Evolutionary conservation across 768 basidiomycete species (phyloP).

Genomic region (Holtermannia corniformis): DNA sequence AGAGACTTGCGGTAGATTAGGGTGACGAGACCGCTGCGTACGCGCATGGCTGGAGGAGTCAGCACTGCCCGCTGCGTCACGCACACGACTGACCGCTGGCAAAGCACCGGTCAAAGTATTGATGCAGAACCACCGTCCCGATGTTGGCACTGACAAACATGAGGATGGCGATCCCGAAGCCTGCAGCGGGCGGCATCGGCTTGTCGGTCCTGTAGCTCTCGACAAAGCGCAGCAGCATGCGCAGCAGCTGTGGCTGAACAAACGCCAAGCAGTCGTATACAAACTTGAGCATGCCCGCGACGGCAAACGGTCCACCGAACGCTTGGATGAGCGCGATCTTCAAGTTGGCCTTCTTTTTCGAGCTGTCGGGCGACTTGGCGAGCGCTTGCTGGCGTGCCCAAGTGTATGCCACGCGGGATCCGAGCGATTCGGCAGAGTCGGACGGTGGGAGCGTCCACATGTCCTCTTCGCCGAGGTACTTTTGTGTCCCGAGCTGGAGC

Average conservation of each 20-base stretch:
- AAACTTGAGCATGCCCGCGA: conserved; percentile 54
- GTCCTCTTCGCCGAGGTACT: conserved; percentile 74
- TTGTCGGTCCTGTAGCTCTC: conserved; percentile 50
- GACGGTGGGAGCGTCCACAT: conserved; percentile 60
- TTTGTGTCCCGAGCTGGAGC: conserved; percentile 40
- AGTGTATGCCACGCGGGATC: conserved; percentile 52
- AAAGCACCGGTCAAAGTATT: conserved; percentile 75
- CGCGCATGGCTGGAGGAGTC: conserved; percentile 58
- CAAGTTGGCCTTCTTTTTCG: conserved; percentile 46
- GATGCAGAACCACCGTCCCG: conserved; percentile 72
- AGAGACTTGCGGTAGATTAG: conserved; percentile 79
- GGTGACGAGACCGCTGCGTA: conserved; percentile 77
- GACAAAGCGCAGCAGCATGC: conserved; percentile 70
- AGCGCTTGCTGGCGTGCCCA: conserved; percentile 49
- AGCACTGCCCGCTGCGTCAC: conserved; percentile 14
- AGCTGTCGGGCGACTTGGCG: conserved; percentile 20
- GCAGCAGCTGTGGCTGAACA: conserved; percentile 75
- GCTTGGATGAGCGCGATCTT: conserved; percentile 65
- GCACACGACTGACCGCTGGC: conserved; percentile 30
- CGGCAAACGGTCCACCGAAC: conserved; percentile 65
- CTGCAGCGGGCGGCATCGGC: conserved; percentile 50
- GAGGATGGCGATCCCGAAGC: conserved; percentile 61
- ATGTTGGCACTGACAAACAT: conserved; percentile 75
- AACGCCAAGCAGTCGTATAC: conserved; percentile 72
- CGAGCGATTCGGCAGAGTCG: conserved; percentile 65